phyloP scores from a whole-genome alignment of 2,329 filamentous ascomycete species.

The Raffaelea deltoideospora region DNA sequence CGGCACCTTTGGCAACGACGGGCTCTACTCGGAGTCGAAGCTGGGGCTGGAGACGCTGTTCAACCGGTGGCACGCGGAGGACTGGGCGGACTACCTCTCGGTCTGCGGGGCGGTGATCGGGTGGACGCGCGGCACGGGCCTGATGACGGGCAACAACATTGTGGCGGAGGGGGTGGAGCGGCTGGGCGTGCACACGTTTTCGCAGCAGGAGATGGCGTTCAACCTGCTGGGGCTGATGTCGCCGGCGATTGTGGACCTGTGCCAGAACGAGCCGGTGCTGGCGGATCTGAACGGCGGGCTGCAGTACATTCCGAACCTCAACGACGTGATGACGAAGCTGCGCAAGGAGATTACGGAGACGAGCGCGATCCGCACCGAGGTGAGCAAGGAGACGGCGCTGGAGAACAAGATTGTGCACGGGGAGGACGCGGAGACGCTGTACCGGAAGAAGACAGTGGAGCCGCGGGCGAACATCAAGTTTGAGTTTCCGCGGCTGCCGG shows the following conservation, averaged over 20 bases:
- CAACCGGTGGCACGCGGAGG: constrained; percentile 96
- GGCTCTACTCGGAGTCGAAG: constrained; percentile 92
- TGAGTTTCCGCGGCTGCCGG: constrained; percentile 77
- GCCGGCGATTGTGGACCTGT: constrained; percentile 82
- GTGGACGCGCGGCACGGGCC: constrained; percentile 94
- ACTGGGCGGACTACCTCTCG: constrained; percentile 93
- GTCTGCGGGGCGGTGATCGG: constrained; percentile 97
- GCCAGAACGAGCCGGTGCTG: constrained; percentile 89
- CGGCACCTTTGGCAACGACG: constrained; percentile 94
- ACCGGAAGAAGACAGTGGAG: constrained; percentile 87
- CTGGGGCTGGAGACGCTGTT: constrained; percentile 93
- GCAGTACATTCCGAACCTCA: constrained; percentile 92
- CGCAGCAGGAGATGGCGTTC: constrained; percentile 99
- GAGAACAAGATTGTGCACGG: constrained; percentile 98
- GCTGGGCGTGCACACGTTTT: constrained; percentile 94
- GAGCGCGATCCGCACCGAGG: constrained; percentile 81
- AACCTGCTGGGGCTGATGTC: constrained; percentile 95
- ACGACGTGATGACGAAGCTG: constrained; percentile 83
- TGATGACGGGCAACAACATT: constrained; percentile 49
- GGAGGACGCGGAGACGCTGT: constrained; percentile 77
- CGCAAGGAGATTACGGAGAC: constrained; percentile 92
- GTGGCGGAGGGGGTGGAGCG: constrained; percentile 94
- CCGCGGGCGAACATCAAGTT: constrained; percentile 97
- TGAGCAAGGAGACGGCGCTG: constrained; percentile 87
- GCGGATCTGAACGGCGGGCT: constrained; percentile 95